These are phyloP conservation scores for Aspergillus affinis DNA, from an alignment of 495 filamentous ascomycete species.

Conservation along the genomic window DNA sequence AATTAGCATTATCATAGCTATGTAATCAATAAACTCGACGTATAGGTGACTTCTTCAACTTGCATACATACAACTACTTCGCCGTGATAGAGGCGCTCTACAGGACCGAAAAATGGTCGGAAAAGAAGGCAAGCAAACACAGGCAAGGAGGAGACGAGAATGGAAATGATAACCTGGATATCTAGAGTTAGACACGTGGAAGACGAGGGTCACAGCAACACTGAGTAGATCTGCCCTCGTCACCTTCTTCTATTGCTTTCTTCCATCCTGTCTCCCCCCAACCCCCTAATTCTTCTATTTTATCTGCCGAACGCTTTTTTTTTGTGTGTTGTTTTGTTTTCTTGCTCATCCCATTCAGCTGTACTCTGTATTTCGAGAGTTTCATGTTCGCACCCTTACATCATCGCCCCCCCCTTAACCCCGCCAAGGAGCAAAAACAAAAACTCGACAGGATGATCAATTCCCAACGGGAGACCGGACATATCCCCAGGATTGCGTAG, in stretches of 20 bases:
- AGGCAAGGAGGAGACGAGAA: neutral
- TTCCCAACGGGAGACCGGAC: neutral
- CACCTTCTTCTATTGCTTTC: constrained; percentile 7
- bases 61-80: neutral
- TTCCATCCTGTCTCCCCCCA: neutral
- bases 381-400: neutral
- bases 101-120: neutral
- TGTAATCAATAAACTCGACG: too few relatives aligned
- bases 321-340: neutral
- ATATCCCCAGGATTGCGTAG: neutral
- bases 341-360: neutral
- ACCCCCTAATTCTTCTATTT: neutral
- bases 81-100: too few relatives aligned
- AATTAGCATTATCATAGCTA: too few relatives aligned
- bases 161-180: constrained; percentile 7
- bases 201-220: constrained; percentile 1
- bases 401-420: neutral
- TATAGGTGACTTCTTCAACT: too few relatives aligned
- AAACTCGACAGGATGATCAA: neutral
- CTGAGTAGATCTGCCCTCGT: constrained; percentile 2
- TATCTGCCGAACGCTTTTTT: neutral
- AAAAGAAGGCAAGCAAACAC: neutral
- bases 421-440: neutral
- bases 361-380: neutral
- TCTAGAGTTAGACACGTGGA: constrained; percentile 4